Evolutionary conservation across 129 eudicot genomes (phyloP).

Genomic region (Flaveria robusta): DNA sequence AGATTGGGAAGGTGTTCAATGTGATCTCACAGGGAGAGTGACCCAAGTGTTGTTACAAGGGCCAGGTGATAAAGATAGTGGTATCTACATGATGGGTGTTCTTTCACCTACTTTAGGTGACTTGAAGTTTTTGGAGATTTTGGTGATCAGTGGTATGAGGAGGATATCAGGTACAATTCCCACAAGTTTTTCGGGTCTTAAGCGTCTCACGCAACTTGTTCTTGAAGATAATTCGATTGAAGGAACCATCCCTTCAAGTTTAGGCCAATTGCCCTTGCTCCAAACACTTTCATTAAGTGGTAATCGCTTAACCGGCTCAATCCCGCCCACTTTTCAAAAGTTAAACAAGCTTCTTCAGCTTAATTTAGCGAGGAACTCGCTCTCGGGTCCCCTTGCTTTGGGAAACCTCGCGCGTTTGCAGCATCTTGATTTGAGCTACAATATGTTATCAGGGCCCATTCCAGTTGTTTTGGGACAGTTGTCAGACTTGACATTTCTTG

Average conservation of each 20-base stretch:
- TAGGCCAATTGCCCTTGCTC: slow-evolving; percentile 52
- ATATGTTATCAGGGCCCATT: slow-evolving; percentile 56
- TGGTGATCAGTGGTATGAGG: slow-evolving; percentile 88
- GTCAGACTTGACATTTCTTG: slow-evolving; percentile 56
- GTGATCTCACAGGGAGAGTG: slow-evolving; percentile 68
- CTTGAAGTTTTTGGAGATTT: slow-evolving; percentile 57
- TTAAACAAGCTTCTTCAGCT: slow-evolving; percentile 55
- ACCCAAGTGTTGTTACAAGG: slow-evolving; percentile 60
- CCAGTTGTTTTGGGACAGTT: slow-evolving; percentile 57
- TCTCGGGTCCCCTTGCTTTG: slow-evolving; percentile 52
- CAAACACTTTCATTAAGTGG: slow-evolving; percentile 62
- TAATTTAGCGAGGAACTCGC: slow-evolving; percentile 57
- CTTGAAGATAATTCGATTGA: slow-evolving; percentile 70
- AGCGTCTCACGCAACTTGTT: slow-evolving; percentile 58
- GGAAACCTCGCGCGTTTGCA: slow-evolving; percentile 46
- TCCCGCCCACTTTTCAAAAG: slow-evolving; percentile 60
- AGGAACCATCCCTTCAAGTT: slow-evolving; percentile 64
- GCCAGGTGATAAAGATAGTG: slow-evolving; percentile 43
- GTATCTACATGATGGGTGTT: slow-evolving; percentile 69
- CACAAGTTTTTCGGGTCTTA: slow-evolving; percentile 53
- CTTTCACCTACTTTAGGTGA: slow-evolving; percentile 69
- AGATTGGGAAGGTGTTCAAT: slow-evolving; percentile 88
- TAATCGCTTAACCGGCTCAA: slow-evolving; percentile 58
- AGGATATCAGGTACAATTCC: slow-evolving; percentile 64
- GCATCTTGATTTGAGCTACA: slow-evolving; percentile 75